Base-by-base conservation (phyloP, 176 grass and related monocot species). In the Dendrocalamus sinicus region DNA sequence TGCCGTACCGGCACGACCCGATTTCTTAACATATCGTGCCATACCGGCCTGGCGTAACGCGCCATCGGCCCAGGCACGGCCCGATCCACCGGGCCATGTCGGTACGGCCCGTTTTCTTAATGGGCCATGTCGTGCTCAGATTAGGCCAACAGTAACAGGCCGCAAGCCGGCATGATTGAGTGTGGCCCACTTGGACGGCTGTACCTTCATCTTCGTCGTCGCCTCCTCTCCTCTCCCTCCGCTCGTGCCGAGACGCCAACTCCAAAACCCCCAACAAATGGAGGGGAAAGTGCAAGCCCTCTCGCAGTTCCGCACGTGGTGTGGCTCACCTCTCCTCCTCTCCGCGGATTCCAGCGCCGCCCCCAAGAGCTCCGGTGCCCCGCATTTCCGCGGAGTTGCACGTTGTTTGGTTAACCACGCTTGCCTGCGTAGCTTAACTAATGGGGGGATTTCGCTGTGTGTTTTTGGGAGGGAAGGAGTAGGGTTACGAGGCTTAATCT, bases 241-340 rank as follows among this genome's bases (percentile, higher is more conserved):
- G 39, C 79, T 73, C 63, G 41, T 37, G 48, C 55, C 26, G 52
- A 50, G 77, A 17, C 65, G 13, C 14, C 40, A 58, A 24, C n/a
- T 58, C 70, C 83, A 32, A 90, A 90, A 15, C n/a, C 47, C 88
- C 88, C 53, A 28, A 45, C 54, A 39, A 12, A 90, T 90, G 89
- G 88, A 90, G 78, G 88, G 72, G 8, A 51, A 39, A 20, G 65
- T 74, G 46, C 48, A n/a, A n/a, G n/a, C n/a, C n/a, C n/a, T n/a
- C n/a, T 72, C 73, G 73, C 89, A 73, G 57, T 73, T 78, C 84
- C 79, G 66, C 39, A 3, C 58, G 48, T 58, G 84, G 66, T 58
- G n/a, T 13, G 79, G 66, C 45, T 22, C 23, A 45, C 67, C 66
- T 5, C 2, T 28, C 28, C 28, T 28, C 28, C 28, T 28, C 28